Evolutionary conservation across 139 green algal genomes (phyloP), one percentile per base, ranked within the genome.

Genomic region (Volvox africanus): DNA sequence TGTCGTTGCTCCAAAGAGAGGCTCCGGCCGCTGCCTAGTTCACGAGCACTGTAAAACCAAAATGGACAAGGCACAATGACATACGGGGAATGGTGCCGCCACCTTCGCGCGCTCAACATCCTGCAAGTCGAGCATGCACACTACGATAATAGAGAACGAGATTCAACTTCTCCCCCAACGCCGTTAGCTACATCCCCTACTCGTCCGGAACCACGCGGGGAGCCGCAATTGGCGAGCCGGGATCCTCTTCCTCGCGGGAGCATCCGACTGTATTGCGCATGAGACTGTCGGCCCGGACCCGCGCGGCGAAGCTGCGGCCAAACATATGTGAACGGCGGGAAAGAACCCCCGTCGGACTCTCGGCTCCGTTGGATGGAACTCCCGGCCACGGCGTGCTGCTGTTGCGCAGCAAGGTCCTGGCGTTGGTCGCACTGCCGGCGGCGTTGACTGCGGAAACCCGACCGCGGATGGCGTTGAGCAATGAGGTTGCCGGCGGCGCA

Each of bases 391-490:
- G 65, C 65, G 24, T 12, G 65, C 21, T 12, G 65, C 71, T 79
- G 19, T 20, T 2, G 71, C 71, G 2, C 28, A 2, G 19, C 28
- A 37, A 20, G 71, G 14, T 79, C 16, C 71, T 32, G 19, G 32
- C 22, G 75, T 55, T 81, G 75, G 75, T 30, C 17, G 75, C 44
- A 55, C 44, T 9, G 44, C 44, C 44, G 44, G 44, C 30, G 75
- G 75, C 75, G 33, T n/a, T 30, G 32, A 30, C 75, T n/a, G 75
- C 30, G 75, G 75, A 30, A 19, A 30, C 33, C 36, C 6, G 65
- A 28, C 65, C 80, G 24, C 80, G 80, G 50, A 86, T 44, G 50
- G 80, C 80, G 50, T 86, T 44, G 37, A 44, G 2, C 26, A 86
- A 55, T 12, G 80, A 86, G 3, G 19, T 86, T 14, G 50, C 80